Percentiles rank a stretch among this genome's conserved stretches.
phyloP scores from a whole-genome alignment of 2,329 filamentous ascomycete species.

The Paecilomyces sp. region DNA sequence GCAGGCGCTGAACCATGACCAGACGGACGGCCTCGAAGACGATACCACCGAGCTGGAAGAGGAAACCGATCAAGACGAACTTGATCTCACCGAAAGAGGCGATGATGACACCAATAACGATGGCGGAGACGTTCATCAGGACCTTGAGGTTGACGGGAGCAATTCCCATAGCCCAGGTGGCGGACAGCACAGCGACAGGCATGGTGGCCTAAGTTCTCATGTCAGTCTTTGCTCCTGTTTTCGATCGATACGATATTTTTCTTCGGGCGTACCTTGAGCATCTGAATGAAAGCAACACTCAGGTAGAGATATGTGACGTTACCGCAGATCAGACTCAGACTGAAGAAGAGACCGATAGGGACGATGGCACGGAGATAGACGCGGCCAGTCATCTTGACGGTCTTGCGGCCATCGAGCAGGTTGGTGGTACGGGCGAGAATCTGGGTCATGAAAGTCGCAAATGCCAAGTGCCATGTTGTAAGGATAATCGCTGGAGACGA shows the following conservation, averaged over 20 bases:
- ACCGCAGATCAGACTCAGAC: constrained; percentile 89
- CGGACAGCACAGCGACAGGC: constrained; percentile 84
- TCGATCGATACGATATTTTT: not conserved
- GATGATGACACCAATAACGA: constrained; percentile 89
- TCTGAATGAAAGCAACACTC: constrained; percentile 95
- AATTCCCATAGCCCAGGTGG: constrained; percentile 81
- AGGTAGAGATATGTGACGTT: constrained; percentile 95
- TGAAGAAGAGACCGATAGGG: constrained; percentile 93
- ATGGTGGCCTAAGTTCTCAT: constrained; percentile 66
- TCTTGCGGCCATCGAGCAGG: constrained; percentile 87
- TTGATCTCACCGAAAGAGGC: constrained; percentile 94
- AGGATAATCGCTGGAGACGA: constrained; percentile 51
- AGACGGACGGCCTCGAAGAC: constrained; percentile 73
- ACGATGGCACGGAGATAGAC: constrained; percentile 91
- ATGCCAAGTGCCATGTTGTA: constrained; percentile 91
- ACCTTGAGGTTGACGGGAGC: constrained; percentile 77
- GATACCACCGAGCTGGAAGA: constrained; percentile 68
- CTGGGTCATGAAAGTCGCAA: constrained; percentile 92
- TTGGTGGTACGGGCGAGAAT: constrained; percentile 82
- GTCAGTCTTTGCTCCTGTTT: constrained; percentile 4
- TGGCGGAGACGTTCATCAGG: constrained; percentile 87
- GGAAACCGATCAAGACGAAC: constrained; percentile 61
- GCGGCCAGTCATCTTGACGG: constrained; percentile 92
- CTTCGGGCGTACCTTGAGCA: constrained; percentile 77
- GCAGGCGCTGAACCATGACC: constrained; percentile 77